Evolutionary conservation across 495 filamentous ascomycete genomes (phyloP).

Genomic region (Talaromyces trachyspermus): DNA sequence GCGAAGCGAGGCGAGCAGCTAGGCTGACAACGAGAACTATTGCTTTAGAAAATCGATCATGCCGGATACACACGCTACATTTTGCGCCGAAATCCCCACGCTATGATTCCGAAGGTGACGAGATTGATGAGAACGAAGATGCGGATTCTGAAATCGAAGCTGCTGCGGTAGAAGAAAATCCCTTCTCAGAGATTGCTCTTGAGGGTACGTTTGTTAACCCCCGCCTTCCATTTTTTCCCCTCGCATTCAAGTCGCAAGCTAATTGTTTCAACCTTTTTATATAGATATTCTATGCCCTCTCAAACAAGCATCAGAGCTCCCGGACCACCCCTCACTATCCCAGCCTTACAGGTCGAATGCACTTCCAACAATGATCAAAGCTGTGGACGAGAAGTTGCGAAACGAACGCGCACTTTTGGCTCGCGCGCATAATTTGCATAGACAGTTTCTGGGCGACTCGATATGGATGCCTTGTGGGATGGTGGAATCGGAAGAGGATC

Average conservation of each 20-base stretch:
- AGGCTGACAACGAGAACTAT: no score
- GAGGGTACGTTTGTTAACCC: conserved; percentile 57
- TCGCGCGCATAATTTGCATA: conserved; percentile 70
- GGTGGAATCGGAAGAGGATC: conserved; percentile 29
- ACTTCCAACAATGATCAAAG: conserved; percentile 67
- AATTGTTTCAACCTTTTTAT: conserved; percentile 7
- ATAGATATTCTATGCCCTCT: conserved; percentile 80
- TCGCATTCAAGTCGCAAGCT: no score
- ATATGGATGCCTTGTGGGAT: conserved; percentile 68
- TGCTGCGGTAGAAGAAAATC: conserved; percentile 68
- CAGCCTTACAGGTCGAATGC: conserved; percentile 74
- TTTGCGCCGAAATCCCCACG: conserved; percentile 66
- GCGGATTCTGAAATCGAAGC: conserved; percentile 70
- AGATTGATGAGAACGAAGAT: conserved; percentile 65
- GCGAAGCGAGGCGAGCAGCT: no score
- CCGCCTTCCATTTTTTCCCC: neutral
- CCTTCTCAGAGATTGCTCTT: conserved; percentile 71
- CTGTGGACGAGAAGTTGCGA: conserved; percentile 62
- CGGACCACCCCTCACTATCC: conserved; percentile 75
- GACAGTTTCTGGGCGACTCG: conserved; percentile 70
- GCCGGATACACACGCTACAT: conserved; percentile 79
- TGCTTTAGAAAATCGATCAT: conserved; percentile 65
- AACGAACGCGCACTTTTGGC: conserved; percentile 69
- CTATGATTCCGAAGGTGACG: conserved; percentile 81
- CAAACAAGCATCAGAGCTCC: conserved; percentile 77